Evolutionary conservation across 2,329 filamentous ascomycete species (phyloP).

Genomic region (Pseudogymnoascus sp.): DNA sequence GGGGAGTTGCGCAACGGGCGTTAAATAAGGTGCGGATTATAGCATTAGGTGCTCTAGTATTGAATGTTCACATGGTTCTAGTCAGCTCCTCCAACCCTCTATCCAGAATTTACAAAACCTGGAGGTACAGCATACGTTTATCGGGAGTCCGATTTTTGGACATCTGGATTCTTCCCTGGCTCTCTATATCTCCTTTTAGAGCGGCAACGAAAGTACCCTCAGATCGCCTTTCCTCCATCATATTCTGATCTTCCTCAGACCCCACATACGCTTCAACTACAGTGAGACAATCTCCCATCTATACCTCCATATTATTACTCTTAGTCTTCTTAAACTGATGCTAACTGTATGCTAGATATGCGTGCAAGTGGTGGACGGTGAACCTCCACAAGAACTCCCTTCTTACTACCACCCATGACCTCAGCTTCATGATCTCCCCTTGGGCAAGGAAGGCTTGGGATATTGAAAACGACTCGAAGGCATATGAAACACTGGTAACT

Average conservation of each 20-base stretch:
- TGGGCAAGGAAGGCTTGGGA: conserved; percentile 35
- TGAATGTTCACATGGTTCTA: conserved; percentile 12
- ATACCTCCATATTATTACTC: neutral
- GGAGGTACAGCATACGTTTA: conserved; percentile 33
- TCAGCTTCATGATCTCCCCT: conserved; percentile 38
- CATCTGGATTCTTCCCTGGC: conserved; percentile 42
- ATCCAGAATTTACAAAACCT: conserved; percentile 35
- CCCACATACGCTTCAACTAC: conserved; percentile 24
- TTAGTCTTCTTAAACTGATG: neutral
- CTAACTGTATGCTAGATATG: conserved; percentile 18
- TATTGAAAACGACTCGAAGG: conserved; percentile 31
- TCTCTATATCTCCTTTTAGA: conserved; percentile 36
- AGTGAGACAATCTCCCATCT: conserved; percentile 15
- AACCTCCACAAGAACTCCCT: conserved; percentile 31
- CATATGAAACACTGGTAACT: conserved; percentile 29
- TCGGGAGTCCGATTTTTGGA: conserved; percentile 38
- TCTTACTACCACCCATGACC: conserved; percentile 34
- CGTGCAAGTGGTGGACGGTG: conserved; percentile 37
- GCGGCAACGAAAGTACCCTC: conserved; percentile 25
- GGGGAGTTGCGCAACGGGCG: conserved; percentile 19
- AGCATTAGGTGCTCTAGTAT: neutral
- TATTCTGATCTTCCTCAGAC: conserved; percentile 11
- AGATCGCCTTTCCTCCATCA: neutral
- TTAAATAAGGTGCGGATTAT: conserved; percentile 12
- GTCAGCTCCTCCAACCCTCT: conserved; percentile 20